These are phyloP conservation scores for Coemansia reversa DNA, from an alignment of 192 early-diverging fungal genomes.

Conservation along the genomic window DNA sequence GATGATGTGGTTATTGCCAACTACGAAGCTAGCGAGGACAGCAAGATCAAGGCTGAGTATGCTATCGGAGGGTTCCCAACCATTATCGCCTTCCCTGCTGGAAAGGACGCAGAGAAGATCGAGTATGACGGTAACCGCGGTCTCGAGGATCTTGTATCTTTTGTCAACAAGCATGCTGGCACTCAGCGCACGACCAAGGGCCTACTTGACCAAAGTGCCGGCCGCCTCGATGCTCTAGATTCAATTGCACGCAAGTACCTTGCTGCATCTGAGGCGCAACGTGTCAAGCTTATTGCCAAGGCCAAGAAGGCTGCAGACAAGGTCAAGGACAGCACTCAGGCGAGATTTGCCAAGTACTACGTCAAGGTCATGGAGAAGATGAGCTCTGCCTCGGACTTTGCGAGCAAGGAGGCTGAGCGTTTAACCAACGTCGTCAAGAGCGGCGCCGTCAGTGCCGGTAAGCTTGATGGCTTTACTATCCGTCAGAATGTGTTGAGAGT, in stretches of 20 bases:
- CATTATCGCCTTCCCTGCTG: slow-evolving; percentile 79
- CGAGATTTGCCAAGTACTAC: slow-evolving; percentile 78
- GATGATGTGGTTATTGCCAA: slow-evolving; percentile 83
- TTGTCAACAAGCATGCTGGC: slow-evolving; percentile 81
- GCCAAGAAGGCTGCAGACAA: slow-evolving; percentile 51
- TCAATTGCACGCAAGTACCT: slow-evolving; percentile 61
- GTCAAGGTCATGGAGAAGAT: slow-evolving; percentile 91
- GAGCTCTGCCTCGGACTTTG: slow-evolving; percentile 64
- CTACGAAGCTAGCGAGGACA: slow-evolving; percentile 76
- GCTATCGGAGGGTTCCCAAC: slow-evolving; percentile 85
- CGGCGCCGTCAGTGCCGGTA: slow-evolving; percentile 65
- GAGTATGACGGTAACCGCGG: slow-evolving; percentile 73
- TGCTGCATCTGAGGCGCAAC: slow-evolving; percentile 52
- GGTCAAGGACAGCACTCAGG: slow-evolving; percentile 44
- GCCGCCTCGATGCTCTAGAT: slow-evolving; percentile 39
- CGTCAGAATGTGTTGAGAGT: slow-evolving; percentile 80
- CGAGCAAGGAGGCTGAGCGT: slow-evolving; percentile 76
- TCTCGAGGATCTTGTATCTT: slow-evolving; percentile 73
- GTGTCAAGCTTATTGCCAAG: slow-evolving; percentile 51
- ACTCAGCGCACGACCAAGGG: slow-evolving; percentile 76
- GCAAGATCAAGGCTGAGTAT: slow-evolving; percentile 61
- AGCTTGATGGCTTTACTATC: slow-evolving; percentile 83
- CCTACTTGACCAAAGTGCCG: slow-evolving; percentile 60
- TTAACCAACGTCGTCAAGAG: slow-evolving; percentile 73
- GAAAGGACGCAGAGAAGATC: slow-evolving; percentile 59